Evolutionary conservation across 2,329 filamentous ascomycete genomes (phyloP), one percentile per base, ranked within the genome.

Genomic region (Fusarium staphyleae): DNA sequence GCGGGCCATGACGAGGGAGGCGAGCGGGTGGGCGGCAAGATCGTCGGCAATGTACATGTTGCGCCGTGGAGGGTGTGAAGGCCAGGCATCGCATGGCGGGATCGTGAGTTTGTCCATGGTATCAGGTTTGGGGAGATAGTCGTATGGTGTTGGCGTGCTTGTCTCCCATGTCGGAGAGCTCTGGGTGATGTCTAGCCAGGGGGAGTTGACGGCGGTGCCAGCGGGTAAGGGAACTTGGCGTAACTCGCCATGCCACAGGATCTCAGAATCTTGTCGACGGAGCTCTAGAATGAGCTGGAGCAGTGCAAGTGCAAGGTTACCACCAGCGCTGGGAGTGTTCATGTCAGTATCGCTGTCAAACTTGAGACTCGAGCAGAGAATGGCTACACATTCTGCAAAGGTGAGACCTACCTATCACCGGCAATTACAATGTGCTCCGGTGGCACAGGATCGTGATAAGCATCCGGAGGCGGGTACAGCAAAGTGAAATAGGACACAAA

Each of bases 111-210:
- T 62, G 6, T 66, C 64, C 40, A 71, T 53, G 28, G 57, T 59
- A 13, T 54, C 75, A 72, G 80, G 42, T 80, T 86, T 19, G 80
- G 87, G 58, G 80, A 82, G 63, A 52, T 72, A 75, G 66, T 77
- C 74, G 52, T 70, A 75, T 29, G 62, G 62, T 12, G 61, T 65
- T 16, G 68, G 64, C 7, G 57, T 58, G 33, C 57, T 45, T 35
- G 59, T 60, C 26, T 70, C 65, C 66, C 69, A 73, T 2, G 63
- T 60, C 5, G 66, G 68, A 10, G 68, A 70, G 62, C 81, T 84
- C 62, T 87, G 82, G 4, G 84, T 84, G 13, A 92, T 74, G 70
- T 95, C 90, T 6, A 87, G 69, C 89, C 89, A 93, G 3, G 88
- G 87, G 1, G 84, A 88, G 60, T 81, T 82, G 30, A 83, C 73